Evolutionary conservation across 441 rosid species (phyloP), one percentile per base, ranked within the genome.

Genomic region (Pelargonium fulgidum): DNA sequence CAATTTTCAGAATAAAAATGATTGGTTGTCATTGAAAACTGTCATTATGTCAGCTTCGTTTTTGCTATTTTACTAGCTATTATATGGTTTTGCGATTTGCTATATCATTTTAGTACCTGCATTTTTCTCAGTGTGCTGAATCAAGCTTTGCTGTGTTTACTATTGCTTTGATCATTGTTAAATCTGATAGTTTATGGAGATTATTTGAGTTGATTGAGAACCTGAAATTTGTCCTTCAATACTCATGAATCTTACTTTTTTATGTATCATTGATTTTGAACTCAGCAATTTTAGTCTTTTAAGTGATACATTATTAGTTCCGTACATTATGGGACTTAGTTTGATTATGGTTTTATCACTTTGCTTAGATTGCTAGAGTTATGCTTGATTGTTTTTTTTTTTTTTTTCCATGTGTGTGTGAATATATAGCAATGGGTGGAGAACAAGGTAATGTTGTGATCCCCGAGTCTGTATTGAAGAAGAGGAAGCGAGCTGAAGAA

Each of bases 391-490:
- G 16, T 7, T 6, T 9, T 17, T 54, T 17, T 19, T 17, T 16
- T n/a, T n/a, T n/a, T n/a, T n/a, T n/a, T n/a, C n/a, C n/a, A 2
- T 0, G 5, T 52, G 7, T n/a, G 22, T 56, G 3, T 56, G 62
- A 16, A 8, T 58, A 48, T 26, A 6, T 44, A 73, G 82, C 82
- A 79, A 87, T 85, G 93, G 85, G 69, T 1, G 93, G 81, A 68
- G 85, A 68, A 20, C 84, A 69, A 71, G 81, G 77, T 52, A 81
- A 84, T 85, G 83, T 63, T 12, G 75, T 85, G 5, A 64, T 86
- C 33, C 96, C 98, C 0, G 96, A 92, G 79, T 89, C 95, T 1
- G 83, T 83, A n/a, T 62, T 90, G 67, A 90, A 88, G 76, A 92
- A 90, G 83, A 76, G 78, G 62, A 89, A 89, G 86, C 89, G 92